Conservation (phyloP, 805 yeast species). For the Cephaloascus fragrans region DNA sequence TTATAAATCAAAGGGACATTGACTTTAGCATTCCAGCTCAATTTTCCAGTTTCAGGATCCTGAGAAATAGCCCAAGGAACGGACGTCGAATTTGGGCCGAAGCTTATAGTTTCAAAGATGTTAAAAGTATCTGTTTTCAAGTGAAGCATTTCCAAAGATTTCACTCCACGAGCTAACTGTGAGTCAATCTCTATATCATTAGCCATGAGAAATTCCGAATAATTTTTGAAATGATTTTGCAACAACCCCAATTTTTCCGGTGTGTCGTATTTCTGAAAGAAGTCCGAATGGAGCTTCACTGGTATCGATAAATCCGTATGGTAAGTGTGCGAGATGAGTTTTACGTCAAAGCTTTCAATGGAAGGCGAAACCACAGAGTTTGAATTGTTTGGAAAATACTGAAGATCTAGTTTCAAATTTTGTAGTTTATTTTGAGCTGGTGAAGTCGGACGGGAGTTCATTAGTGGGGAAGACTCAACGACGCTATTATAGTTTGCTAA, state of each 20-base stretch:
- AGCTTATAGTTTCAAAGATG: slow-evolving; percentile 18
- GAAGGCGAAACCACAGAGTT: slow-evolving; percentile 19
- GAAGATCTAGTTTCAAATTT: slow-evolving; percentile 15
- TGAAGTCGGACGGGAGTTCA: slow-evolving; percentile 15
- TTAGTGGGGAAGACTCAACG: background rate
- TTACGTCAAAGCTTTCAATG: slow-evolving; percentile 21
- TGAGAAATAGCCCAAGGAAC: background rate
- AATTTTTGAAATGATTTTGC: slow-evolving; percentile 22
- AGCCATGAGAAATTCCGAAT: slow-evolving; percentile 23
- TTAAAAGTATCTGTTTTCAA: slow-evolving; percentile 28
- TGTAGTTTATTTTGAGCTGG: slow-evolving; percentile 10
- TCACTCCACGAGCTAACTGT: slow-evolving; percentile 23
- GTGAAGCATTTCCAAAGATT: slow-evolving; percentile 24
- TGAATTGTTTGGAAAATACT: slow-evolving; percentile 14
- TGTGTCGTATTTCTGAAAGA: slow-evolving; percentile 25
- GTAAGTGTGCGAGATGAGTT: slow-evolving; percentile 30
- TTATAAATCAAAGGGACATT: background rate
- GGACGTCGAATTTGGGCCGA: slow-evolving; percentile 5
- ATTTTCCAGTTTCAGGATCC: slow-evolving; percentile 9
- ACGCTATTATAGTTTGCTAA: slow-evolving; percentile 24
- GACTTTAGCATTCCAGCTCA: background rate
- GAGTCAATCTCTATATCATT: slow-evolving; percentile 21
- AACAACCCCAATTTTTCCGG: slow-evolving; percentile 21
- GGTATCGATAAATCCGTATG: slow-evolving; percentile 31
- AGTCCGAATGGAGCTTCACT: slow-evolving; percentile 26